Conservation (phyloP, 2,329 filamentous ascomycete genomes). For the Calonectria ilicicola region DNA sequence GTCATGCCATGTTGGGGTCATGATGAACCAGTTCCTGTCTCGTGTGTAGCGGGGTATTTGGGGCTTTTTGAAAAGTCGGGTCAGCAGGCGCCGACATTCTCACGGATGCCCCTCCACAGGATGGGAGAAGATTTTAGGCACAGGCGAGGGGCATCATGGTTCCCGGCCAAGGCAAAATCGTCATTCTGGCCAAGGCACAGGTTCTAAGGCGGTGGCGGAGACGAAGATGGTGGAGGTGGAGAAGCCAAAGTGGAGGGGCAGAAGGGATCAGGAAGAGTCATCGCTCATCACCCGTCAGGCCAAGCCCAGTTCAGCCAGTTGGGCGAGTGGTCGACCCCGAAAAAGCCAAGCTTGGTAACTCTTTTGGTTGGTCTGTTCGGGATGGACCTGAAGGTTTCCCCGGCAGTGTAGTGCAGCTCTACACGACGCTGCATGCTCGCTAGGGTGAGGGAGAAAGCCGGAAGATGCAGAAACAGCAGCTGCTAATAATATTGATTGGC, state of each 20-base stretch:
- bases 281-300: constrained; percentile 36
- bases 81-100: constrained; percentile 14
- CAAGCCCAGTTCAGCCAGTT: constrained; percentile 9
- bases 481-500: constrained; percentile 10
- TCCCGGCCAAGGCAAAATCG: constrained; percentile 18
- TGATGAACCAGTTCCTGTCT: constrained; percentile 14
- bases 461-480: not conserved
- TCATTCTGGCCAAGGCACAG: constrained; percentile 28
- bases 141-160: constrained; percentile 15
- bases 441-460: constrained; percentile 12
- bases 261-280: constrained; percentile 37
- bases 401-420: constrained; percentile 12
- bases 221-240: constrained; percentile 37
- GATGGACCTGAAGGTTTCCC: constrained; percentile 11
- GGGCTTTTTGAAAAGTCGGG: constrained; percentile 1
- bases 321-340: constrained; percentile 1
- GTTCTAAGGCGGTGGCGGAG: constrained; percentile 34
- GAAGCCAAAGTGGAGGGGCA: constrained; percentile 18
- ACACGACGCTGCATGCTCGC: constrained; percentile 5
- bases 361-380: constrained; percentile 10
- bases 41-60: constrained; percentile 4
- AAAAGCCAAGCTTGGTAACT: constrained; percentile 5
- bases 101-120: constrained; percentile 11
- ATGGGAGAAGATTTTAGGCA: constrained; percentile 16
- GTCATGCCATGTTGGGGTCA: not conserved